Evolutionary conservation across 1,284 basidiomycete species (phyloP).

Genomic region (Melampsora larici-populina): DNA sequence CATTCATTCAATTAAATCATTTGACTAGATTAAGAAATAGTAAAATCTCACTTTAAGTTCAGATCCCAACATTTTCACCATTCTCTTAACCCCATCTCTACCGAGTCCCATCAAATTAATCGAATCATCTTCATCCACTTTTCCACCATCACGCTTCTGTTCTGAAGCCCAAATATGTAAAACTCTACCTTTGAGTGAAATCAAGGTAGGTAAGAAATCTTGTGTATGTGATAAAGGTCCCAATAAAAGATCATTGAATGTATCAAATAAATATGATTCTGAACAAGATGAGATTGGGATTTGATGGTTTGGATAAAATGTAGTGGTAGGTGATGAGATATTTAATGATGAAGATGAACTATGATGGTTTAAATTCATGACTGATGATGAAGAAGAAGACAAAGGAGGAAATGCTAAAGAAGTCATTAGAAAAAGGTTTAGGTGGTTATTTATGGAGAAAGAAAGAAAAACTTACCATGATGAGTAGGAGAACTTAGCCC

Average conservation of each 20-base stretch:
- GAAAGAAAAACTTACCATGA: too few relatives aligned
- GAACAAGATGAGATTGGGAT: constrained; percentile 1
- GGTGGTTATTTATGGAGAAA: neutral
- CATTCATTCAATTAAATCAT: neutral
- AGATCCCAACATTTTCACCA: neutral
- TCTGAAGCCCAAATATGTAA: constrained; percentile 1
- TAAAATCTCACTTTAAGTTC: constrained; percentile 1
- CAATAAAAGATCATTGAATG: constrained; percentile 14
- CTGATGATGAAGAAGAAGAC: too few relatives aligned
- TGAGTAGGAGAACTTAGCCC: too few relatives aligned
- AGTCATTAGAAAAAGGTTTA: too few relatives aligned
- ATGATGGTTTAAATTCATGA: too few relatives aligned
- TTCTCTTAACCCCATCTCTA: neutral
- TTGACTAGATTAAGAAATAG: neutral
- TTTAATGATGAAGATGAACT: neutral
- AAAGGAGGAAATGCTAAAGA: too few relatives aligned
- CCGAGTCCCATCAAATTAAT: too few relatives aligned
- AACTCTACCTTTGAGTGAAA: constrained; percentile 2
- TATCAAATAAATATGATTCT: constrained; percentile 20
- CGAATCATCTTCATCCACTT: neutral
- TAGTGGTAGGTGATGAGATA: too few relatives aligned
- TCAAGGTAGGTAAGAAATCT: constrained; percentile 5
- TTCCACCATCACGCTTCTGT: too few relatives aligned
- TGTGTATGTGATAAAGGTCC: neutral
- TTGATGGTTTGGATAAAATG: neutral